Conservation (phyloP, 176 grass and related monocot genomes). For the Bromus sterilis region DNA sequence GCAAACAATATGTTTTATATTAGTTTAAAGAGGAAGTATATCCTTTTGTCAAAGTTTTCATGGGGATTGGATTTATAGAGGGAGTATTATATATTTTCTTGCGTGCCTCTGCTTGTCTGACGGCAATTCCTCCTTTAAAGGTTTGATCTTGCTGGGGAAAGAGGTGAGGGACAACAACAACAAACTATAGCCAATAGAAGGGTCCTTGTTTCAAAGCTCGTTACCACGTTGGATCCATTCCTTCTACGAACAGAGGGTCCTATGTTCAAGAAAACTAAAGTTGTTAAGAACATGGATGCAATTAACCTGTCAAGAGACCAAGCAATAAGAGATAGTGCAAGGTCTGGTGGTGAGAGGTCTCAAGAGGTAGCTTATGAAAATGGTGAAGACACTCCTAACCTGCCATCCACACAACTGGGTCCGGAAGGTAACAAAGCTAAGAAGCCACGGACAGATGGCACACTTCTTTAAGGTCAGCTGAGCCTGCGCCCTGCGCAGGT, state of each 20-base stretch:
- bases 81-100: not conserved
- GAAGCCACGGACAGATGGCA: not conserved
- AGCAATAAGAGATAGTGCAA: not conserved
- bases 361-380: not conserved
- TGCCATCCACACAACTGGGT: not conserved
- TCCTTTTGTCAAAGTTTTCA: too few relatives aligned
- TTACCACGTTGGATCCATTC: slow-evolving; percentile 71
- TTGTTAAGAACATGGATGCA: not conserved
- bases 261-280: not conserved
- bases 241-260: slow-evolving; percentile 54
- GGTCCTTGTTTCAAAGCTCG: slow-evolving; percentile 69
- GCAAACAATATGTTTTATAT: too few relatives aligned
- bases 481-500: not conserved
- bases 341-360: not conserved
- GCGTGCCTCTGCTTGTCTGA: not conserved
- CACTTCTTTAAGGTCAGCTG: not conserved
- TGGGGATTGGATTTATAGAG: too few relatives aligned
- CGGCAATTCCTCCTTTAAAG: slow-evolving; percentile 22
- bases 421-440: not conserved
- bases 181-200: slow-evolving; percentile 68
- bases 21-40: too few relatives aligned
- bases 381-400: not conserved
- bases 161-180: slow-evolving; percentile 46
- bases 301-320: not conserved
- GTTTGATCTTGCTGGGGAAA: slow-evolving; percentile 63